Evolutionary conservation across 345 rosid genomes (phyloP).

Genomic region (Euphorbia tirucalli): DNA sequence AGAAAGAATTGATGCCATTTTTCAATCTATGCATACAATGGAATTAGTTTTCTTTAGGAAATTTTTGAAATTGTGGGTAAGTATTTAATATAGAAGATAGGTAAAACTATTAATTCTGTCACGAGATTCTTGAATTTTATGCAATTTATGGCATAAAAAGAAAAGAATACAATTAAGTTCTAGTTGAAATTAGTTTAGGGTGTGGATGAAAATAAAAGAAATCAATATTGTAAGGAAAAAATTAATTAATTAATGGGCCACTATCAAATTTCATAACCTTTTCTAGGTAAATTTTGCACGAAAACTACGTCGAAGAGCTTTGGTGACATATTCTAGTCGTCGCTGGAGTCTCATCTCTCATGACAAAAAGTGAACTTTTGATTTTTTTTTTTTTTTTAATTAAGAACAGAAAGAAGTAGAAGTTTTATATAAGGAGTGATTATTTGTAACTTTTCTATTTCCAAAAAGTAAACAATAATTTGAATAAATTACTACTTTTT

Average conservation of each 20-base stretch:
- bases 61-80: background rate
- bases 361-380: conserved; percentile 7
- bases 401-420: background rate
- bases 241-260: conserved; percentile 1
- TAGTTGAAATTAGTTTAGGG: background rate
- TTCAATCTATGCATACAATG: background rate
- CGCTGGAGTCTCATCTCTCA: background rate
- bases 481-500: background rate
- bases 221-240: no score
- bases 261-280: background rate
- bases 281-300: background rate
- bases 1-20: no score
- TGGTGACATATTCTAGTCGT: background rate
- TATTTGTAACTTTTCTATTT: no score
- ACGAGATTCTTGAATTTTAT: conserved; percentile 16
- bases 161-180: background rate
- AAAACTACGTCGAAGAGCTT: background rate
- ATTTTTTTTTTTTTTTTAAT: background rate
- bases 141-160: background rate
- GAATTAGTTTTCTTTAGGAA: background rate
- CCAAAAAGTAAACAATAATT: background rate
- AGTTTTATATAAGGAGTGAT: background rate
- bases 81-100: background rate
- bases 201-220: background rate
- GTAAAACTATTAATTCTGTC: conserved; percentile 1